Conservation (phyloP, 2,329 filamentous ascomycete genomes). For the Aspergillus alliaceus region DNA sequence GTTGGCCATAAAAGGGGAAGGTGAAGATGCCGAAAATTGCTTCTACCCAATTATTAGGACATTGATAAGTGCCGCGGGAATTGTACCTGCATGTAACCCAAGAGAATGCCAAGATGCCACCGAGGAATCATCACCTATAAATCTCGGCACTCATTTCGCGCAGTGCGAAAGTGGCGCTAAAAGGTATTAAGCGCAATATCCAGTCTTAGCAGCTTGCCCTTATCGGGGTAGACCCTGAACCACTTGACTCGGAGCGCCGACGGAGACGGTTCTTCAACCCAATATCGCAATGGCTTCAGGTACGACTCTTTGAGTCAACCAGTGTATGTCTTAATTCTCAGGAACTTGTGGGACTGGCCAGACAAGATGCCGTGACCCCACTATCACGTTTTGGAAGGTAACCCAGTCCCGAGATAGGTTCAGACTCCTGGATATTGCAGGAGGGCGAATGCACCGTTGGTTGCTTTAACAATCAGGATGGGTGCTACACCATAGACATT, state of each 20-base stretch:
- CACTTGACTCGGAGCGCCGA: constrained; percentile 3
- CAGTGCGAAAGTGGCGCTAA: background rate
- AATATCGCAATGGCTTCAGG: no score
- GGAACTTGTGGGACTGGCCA: no score
- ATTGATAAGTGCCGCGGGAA: background rate
- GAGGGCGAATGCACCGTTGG: background rate
- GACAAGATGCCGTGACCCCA: background rate
- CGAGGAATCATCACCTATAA: background rate
- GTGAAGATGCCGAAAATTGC: no score
- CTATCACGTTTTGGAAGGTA: background rate
- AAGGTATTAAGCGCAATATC: background rate
- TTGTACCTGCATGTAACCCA: constrained; percentile 10
- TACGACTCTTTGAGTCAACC: no score
- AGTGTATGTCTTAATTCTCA: no score
- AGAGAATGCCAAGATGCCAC: constrained; percentile 8
- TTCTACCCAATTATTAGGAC: no score
- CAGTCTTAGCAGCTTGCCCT: background rate
- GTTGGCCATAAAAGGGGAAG: no score
- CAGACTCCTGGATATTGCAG: background rate
- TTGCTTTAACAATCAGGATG: background rate
- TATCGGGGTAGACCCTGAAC: background rate
- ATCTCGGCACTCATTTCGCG: background rate
- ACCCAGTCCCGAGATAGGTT: background rate
- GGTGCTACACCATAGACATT: background rate
- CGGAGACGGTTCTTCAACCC: background rate